Percentiles rank a stretch among this genome's conserved stretches.
These are phyloP conservation scores for Boletales sp. DNA, from an alignment of 768 basidiomycete species.

Conservation along the genomic window DNA sequence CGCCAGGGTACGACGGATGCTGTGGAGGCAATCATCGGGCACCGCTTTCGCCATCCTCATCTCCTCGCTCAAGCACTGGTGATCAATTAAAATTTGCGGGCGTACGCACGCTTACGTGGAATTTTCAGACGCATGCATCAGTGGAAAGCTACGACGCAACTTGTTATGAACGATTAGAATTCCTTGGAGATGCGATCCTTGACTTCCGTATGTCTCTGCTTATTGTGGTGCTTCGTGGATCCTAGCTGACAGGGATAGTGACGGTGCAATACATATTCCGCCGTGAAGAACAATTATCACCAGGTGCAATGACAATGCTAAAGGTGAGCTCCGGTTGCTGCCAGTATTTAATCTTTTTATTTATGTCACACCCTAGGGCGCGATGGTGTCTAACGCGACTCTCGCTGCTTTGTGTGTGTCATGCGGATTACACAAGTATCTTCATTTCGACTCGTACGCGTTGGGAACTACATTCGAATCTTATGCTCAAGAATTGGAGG, in stretches of 20 bases:
- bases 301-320: slow-evolving; percentile 74
- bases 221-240: neutral
- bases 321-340: slow-evolving; percentile 46
- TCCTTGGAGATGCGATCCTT: slow-evolving; percentile 81
- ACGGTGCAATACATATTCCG: slow-evolving; percentile 68
- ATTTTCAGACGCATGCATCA: slow-evolving; percentile 64
- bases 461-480: slow-evolving; percentile 47
- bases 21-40: slow-evolving; percentile 63
- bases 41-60: slow-evolving; percentile 57
- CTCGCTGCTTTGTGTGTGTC: slow-evolving; percentile 74
- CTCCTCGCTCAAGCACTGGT: slow-evolving; percentile 75
- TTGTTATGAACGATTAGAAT: slow-evolving; percentile 76
- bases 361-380: slow-evolving; percentile 45
- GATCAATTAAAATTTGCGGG: slow-evolving; percentile 15
- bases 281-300: slow-evolving; percentile 58
- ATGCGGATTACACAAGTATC: slow-evolving; percentile 58
- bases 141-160: slow-evolving; percentile 51
- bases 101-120: slow-evolving; percentile 8
- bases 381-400: slow-evolving; percentile 82
- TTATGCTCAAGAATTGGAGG: slow-evolving; percentile 50
- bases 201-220: slow-evolving; percentile 61
- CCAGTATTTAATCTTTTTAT: neutral
- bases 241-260: slow-evolving; percentile 42
- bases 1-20: slow-evolving; percentile 46
- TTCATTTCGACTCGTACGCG: slow-evolving; percentile 54